Conservation (phyloP, 805 yeast species). For the Sugiyamaella mastotermitis region DNA sequence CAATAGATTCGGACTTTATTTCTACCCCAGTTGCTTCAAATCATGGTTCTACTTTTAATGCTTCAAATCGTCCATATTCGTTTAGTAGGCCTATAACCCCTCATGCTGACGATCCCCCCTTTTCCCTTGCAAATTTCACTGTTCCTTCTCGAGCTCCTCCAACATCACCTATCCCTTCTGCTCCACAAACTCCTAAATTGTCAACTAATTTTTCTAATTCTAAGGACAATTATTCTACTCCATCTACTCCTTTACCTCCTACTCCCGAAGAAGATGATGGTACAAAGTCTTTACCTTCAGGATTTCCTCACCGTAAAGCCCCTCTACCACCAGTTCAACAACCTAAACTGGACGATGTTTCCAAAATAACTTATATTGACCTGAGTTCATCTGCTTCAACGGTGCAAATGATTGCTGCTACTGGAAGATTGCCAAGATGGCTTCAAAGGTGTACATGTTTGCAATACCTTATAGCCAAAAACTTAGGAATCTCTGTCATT, state of each 20-base stretch:
- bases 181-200: too few species aligned
- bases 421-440: conserved; percentile 25
- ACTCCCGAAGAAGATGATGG: not conserved
- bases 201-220: too few species aligned
- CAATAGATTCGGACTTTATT: not conserved
- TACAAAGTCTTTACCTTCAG: not conserved
- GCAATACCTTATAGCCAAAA: conserved; percentile 21
- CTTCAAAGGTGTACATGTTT: conserved; percentile 19
- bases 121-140: too few species aligned
- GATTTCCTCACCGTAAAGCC: too few species aligned
- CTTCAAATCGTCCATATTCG: not conserved
- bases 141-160: too few species aligned
- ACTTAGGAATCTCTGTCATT: conserved; percentile 21
- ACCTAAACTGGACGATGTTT: not conserved
- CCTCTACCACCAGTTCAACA: not conserved
- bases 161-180: too few species aligned
- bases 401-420: conserved; percentile 14
- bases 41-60: not conserved
- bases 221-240: too few species aligned
- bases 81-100: not conserved
- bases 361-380: conserved; percentile 19
- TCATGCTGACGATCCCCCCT: not conserved
- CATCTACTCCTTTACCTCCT: not conserved
- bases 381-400: conserved; percentile 15
- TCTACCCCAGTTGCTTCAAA: not conserved